Evolutionary conservation across 768 basidiomycete species (phyloP).

Genomic region (Vishniacozyma victoriae): DNA sequence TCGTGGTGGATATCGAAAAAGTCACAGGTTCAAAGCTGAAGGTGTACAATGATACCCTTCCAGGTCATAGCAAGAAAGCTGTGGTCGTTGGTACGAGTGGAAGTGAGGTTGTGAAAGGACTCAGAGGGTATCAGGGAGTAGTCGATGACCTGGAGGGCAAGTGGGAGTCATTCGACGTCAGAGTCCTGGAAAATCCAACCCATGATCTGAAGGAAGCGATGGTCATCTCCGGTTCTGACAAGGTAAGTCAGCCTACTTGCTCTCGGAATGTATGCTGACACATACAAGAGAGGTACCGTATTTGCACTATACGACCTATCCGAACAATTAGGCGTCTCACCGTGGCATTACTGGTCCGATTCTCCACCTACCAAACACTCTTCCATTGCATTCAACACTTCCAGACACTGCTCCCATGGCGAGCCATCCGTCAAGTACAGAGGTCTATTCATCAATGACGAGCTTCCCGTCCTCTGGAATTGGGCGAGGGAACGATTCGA

Average conservation of each 20-base stretch:
- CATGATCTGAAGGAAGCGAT: conserved; percentile 59
- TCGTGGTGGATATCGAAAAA: conserved; percentile 58
- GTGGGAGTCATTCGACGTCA: conserved; percentile 62
- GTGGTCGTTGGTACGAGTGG: conserved; percentile 65
- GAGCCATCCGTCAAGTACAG: conserved; percentile 64
- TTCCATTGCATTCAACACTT: conserved; percentile 49
- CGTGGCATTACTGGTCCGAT: conserved; percentile 64
- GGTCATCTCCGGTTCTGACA: conserved; percentile 64
- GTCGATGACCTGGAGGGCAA: conserved; percentile 58
- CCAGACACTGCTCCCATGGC: conserved; percentile 52
- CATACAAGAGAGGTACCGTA: conserved; percentile 57
- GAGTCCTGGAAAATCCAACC: conserved; percentile 55
- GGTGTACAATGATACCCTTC: conserved; percentile 54
- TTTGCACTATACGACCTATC: conserved; percentile 63
- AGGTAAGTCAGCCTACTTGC: conserved; percentile 14
- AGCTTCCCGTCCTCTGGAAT: conserved; percentile 64
- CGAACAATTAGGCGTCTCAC: conserved; percentile 60
- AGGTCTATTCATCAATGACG: conserved; percentile 68
- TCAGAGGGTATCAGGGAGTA: conserved; percentile 56
- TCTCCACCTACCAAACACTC: conserved; percentile 57
- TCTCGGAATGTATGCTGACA: not conserved
- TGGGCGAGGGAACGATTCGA: conserved; percentile 69
- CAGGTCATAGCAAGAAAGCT: conserved; percentile 32
- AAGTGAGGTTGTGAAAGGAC: conserved; percentile 55
- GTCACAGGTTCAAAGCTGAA: conserved; percentile 57